Evolutionary conservation across 1,284 basidiomycete species (phyloP), one percentile per base, ranked within the genome.

Genomic region (Sanghuangporus baumii): DNA sequence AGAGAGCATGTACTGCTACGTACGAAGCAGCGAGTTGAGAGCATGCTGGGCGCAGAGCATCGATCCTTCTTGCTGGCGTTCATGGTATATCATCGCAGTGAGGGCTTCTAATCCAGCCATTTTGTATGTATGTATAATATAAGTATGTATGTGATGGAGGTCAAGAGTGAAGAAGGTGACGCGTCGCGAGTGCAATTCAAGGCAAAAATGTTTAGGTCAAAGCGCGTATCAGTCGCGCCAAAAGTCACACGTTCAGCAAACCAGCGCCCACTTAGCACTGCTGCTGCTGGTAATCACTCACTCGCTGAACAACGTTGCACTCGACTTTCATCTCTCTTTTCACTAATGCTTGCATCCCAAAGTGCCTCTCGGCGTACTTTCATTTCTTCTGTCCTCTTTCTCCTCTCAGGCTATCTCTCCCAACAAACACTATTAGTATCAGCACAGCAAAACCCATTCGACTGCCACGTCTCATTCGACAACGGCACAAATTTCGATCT

Each of bases 1-100:
- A 50, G 26, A 41, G 47, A 56, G 52, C 37, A 46, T 20, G n/a
- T 60, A 18, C 14, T 16, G 34, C n/a, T 20, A 79, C 85, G 69
- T 68, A 91, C 89, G 90, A 46, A 93, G 77, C n/a, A 93, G 77
- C 14, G 84, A 82, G 71, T 93, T 93, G 38, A 93, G 77, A 12
- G 91, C 89, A 74, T 93, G 89, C 69, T 93, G 91, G n/a, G 90
- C 91, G 71, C 91, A 93, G 50, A 93, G 81, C 84, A 89, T 90
- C 2, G 89, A 91, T 20, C 89, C 90, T 62, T 75, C 67, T 71
- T 91, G 82, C 73, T 93, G 90, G 66, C 74, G 81, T 71, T 92
- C 89, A 73, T 91, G 89, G 71, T 92, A 92, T 62, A 92, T 88
- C 14, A 79, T 70, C 9, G 77, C 72, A n/a, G 76, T 67, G 20